These are phyloP conservation scores for Candida vaughaniae DNA, from an alignment of 805 yeast genomes.

Conservation along the genomic window DNA sequence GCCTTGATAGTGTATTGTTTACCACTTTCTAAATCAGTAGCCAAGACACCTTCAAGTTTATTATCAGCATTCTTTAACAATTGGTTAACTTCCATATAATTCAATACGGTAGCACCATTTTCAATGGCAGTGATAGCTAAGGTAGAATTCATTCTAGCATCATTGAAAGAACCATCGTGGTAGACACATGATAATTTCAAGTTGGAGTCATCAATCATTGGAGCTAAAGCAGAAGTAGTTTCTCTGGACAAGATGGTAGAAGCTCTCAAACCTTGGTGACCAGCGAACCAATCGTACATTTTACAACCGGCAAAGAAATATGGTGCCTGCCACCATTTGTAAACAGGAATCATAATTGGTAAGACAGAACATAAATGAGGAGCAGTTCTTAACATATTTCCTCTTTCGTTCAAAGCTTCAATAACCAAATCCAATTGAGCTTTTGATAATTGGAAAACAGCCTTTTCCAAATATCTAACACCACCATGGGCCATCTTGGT, in stretches of 20 bases:
- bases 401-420: constrained; percentile 37
- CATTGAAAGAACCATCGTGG: constrained; percentile 94
- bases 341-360: constrained; percentile 95
- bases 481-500: constrained; percentile 99
- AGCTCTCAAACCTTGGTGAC: constrained; percentile 76
- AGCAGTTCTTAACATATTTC: constrained; percentile 82
- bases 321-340: constrained; percentile 94
- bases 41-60: constrained; percentile 73
- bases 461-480: constrained; percentile 92
- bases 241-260: constrained; percentile 71
- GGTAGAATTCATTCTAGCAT: constrained; percentile 84
- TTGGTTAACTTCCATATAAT: constrained; percentile 80
- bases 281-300: constrained; percentile 90
- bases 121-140: constrained; percentile 83
- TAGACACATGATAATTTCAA: constrained; percentile 90
- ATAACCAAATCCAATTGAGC: constrained; percentile 55
- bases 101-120: constrained; percentile 85
- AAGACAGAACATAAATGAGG: constrained; percentile 85
- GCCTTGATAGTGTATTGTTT: constrained; percentile 61
- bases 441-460: constrained; percentile 86
- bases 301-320: constrained; percentile 90
- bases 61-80: constrained; percentile 60
- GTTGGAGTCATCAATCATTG: constrained; percentile 75
- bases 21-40: constrained; percentile 69
- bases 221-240: constrained; percentile 71